Percentiles rank a stretch among this genome's conserved stretches.
Evolutionary conservation across 2,329 filamentous ascomycete genomes (phyloP).

Genomic region (Ophiobolus disseminans): DNA sequence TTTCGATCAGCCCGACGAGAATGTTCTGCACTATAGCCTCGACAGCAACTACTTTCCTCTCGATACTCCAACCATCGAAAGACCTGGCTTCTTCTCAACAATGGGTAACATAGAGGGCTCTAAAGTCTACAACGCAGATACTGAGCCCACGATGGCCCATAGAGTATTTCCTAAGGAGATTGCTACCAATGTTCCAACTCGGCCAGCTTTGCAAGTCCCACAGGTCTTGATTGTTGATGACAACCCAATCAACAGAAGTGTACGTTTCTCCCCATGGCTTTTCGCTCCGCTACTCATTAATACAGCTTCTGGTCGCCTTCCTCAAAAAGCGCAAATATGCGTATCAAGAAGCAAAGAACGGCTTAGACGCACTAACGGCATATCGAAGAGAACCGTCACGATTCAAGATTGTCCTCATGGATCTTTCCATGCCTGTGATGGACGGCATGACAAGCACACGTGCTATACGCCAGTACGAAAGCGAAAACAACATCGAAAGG

Average conservation of each 20-base stretch:
- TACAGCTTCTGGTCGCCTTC: slow-evolving; percentile 42
- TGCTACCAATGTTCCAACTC: neutral
- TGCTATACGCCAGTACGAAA: slow-evolving; percentile 41
- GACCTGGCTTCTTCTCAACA: neutral
- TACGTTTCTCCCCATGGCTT: slow-evolving; percentile 12
- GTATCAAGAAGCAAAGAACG: slow-evolving; percentile 42
- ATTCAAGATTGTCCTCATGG: slow-evolving; percentile 44
- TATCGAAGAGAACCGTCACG: slow-evolving; percentile 24
- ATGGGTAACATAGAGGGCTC: neutral
- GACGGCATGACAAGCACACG: slow-evolving; percentile 46
- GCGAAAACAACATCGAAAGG: slow-evolving; percentile 15
- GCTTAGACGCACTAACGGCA: slow-evolving; percentile 36
- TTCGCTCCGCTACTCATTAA: neutral
- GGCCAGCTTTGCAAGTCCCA: neutral
- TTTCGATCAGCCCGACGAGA: slow-evolving; percentile 29
- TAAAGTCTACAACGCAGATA: neutral
- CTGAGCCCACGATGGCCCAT: too few relatives aligned
- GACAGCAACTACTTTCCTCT: neutral
- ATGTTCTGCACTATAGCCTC: slow-evolving; percentile 6
- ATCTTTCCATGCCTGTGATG: slow-evolving; percentile 35
- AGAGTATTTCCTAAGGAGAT: neutral
- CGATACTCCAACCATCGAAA: neutral
- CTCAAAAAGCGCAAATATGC: slow-evolving; percentile 32
- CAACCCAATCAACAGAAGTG: slow-evolving; percentile 49
- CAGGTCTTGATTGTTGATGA: slow-evolving; percentile 49